These are phyloP conservation scores for Eimeria necatrix DNA, from an alignment of 169 alveolate genomes.

Conservation along the genomic window DNA sequence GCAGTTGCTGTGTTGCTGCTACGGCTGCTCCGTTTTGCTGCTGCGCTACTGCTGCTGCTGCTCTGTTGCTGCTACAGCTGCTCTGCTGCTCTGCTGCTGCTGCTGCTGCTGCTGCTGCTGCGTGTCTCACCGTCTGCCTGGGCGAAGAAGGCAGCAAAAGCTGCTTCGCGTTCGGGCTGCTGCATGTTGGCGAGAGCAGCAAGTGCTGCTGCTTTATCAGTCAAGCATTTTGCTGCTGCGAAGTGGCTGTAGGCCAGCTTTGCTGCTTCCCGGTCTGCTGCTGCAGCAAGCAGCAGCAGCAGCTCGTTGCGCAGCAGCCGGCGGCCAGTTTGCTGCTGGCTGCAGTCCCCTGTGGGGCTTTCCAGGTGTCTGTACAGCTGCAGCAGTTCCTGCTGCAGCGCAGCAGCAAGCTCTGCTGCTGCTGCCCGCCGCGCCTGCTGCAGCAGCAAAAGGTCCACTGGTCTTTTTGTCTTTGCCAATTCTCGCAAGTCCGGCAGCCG, in stretches of 20 bases:
- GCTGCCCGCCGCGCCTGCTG: background rate
- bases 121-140: slow-evolving; percentile 66
- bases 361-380: background rate
- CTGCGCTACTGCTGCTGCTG: background rate
- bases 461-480: background rate
- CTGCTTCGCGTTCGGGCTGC: background rate
- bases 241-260: slow-evolving; percentile 48
- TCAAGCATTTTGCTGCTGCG: slow-evolving; percentile 44
- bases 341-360: background rate
- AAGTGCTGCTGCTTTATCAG: slow-evolving; percentile 64
- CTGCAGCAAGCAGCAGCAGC: slow-evolving; percentile 70
- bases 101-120: background rate
- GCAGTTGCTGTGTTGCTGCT: background rate
- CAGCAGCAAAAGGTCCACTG: background rate
- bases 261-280: slow-evolving; percentile 60
- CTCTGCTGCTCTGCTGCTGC: too few species aligned
- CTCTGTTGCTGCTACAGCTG: too few species aligned
- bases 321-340: background rate
- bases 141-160: slow-evolving; percentile 41
- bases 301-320: slow-evolving; percentile 80
- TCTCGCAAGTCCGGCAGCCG: background rate
- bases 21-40: background rate
- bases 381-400: background rate
- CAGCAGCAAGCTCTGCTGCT: background rate
- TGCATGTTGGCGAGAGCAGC: slow-evolving; percentile 1